Conservation (phyloP, 805 yeast species). For the Starmerella cellae region DNA sequence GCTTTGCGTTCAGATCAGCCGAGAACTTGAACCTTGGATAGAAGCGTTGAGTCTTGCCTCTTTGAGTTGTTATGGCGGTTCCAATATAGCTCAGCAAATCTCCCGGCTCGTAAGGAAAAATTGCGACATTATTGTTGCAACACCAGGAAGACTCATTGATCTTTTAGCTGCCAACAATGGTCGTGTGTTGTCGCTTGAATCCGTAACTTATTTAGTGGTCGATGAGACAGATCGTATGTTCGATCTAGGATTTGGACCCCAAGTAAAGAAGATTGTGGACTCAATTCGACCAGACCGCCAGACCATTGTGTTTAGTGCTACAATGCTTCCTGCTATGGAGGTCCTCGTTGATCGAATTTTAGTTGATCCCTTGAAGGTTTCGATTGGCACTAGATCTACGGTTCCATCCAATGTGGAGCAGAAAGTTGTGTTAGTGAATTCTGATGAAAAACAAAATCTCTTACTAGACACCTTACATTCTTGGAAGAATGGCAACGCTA, state of each 20-base stretch:
- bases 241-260: slow-evolving; percentile 96
- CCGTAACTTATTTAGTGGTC: slow-evolving; percentile 70
- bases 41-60: slow-evolving; percentile 39
- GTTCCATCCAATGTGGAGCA: slow-evolving; percentile 76
- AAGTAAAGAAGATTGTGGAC: slow-evolving; percentile 63
- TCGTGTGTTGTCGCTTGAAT: slow-evolving; percentile 48
- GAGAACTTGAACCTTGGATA: slow-evolving; percentile 50
- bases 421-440: slow-evolving; percentile 5
- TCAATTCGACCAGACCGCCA: slow-evolving; percentile 77
- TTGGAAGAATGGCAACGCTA: slow-evolving; percentile 24
- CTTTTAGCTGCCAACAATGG: slow-evolving; percentile 73
- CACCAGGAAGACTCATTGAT: slow-evolving; percentile 92
- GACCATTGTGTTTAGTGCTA: slow-evolving; percentile 84
- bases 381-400: slow-evolving; percentile 65
- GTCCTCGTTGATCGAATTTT: slow-evolving; percentile 55
- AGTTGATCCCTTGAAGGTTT: slow-evolving; percentile 53
- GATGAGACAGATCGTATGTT: slow-evolving; percentile 97
- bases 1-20: slow-evolving; percentile 68
- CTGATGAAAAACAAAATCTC: slow-evolving; percentile 35
- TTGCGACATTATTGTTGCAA: slow-evolving; percentile 71
- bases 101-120: slow-evolving; percentile 58
- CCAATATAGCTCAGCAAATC: slow-evolving; percentile 69
- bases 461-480: slow-evolving; percentile 33
- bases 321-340: slow-evolving; percentile 75
- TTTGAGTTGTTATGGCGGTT: slow-evolving; percentile 79